phyloP scores from a whole-genome alignment of 2,329 filamentous ascomycete species.

The Albifimbria verrucaria region DNA sequence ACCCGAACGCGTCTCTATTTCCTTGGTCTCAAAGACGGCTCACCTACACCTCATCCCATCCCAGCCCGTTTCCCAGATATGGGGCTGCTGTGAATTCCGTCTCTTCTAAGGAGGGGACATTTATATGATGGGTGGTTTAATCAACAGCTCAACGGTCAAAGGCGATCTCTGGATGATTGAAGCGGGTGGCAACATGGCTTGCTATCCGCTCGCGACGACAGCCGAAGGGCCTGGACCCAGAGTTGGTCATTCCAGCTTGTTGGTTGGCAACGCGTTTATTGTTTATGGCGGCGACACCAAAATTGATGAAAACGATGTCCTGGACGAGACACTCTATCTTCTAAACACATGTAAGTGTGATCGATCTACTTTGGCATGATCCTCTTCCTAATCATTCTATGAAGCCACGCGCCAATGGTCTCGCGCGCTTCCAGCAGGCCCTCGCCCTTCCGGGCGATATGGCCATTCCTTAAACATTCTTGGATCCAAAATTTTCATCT shows the following conservation, averaged over 20 bases:
- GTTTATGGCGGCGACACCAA: constrained; percentile 99
- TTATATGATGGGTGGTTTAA: constrained; percentile 95
- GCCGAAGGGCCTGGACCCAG: constrained; percentile 92
- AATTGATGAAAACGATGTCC: constrained; percentile 82
- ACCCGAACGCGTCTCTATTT: constrained; percentile 78
- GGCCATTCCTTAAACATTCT: constrained; percentile 96
- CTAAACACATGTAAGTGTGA: constrained; percentile 85
- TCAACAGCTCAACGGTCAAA: constrained; percentile 93
- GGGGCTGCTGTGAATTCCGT: constrained; percentile 91
- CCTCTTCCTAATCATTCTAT: constrained; percentile 12
- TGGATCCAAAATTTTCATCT: constrained; percentile 95
- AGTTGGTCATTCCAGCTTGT: constrained; percentile 88
- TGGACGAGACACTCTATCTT: constrained; percentile 94
- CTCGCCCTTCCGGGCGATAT: constrained; percentile 84
- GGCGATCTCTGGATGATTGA: constrained; percentile 98
- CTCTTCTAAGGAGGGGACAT: constrained; percentile 96
- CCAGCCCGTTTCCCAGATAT: constrained; percentile 92
- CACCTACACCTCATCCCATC: constrained; percentile 77
- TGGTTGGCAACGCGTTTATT: constrained; percentile 98
- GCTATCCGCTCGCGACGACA: constrained; percentile 87
- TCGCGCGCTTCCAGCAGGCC: constrained; percentile 80
- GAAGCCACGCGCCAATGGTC: constrained; percentile 99
- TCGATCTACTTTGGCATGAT: not conserved
- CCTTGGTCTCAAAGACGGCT: constrained; percentile 92
- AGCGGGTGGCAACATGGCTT: constrained; percentile 80